Evolutionary conservation across 306 rosid species (phyloP), one percentile per base, ranked within the genome.

Genomic region (Glycine latifolia): DNA sequence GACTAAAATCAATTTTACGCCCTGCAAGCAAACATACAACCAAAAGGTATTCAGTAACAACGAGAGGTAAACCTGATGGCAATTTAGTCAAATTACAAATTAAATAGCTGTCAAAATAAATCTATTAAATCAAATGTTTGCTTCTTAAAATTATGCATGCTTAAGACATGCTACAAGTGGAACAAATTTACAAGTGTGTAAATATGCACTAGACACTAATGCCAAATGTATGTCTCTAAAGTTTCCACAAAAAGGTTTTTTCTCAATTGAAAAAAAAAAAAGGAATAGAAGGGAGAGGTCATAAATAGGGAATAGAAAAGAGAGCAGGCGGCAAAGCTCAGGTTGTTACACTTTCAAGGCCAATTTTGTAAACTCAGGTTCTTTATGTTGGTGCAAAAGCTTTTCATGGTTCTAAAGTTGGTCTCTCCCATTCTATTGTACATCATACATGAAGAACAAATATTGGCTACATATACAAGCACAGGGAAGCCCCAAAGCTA

Each of bases 1-100:
- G 75, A 95, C 90, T 67, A 94, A 63, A 66, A 87, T 81, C 87
- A 95, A 67, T 87, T 90, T 93, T 87, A 91, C 65, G 44, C 86
- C 98, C 97, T 90, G 94, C 37, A 81, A 87, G 49, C 10, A 61
- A 54, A 48, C 8, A 16, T 56, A 50, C 33, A 66, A 55, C 62
- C 43, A 78, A 49, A 61, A 54, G 61, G 61, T 78, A 58, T 26
- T 73, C 43, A 68, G 49, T 78, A 79, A 66, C 54, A 66, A 58
- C 6, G 49, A 41, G 73, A 66, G 9, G 20, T 49, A 67, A 71
- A 53, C 7, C 12, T 7, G 10, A n/a, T 47, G 26, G 59, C 72
- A 74, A 54, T 66, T 14, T 8, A 48, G 11, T 33, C 78, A 17
- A 54, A 66, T 10, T 6, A 33, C 33, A 59, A 73, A 67, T 37